Evolutionary conservation across 148 eudicot genomes (phyloP).

Genomic region (Camellia sinensis): DNA sequence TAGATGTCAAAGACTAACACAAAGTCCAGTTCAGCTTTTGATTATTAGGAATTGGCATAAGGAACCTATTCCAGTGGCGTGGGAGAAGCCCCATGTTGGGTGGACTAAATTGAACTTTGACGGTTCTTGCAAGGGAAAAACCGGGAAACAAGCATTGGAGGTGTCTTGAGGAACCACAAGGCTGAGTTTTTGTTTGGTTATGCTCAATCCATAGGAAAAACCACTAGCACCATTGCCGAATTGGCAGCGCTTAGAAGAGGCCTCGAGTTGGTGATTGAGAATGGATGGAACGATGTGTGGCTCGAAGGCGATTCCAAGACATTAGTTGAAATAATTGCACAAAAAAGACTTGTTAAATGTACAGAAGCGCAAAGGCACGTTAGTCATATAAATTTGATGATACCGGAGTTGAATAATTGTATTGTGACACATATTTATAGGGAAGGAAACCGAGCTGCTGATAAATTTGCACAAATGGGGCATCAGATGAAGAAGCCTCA

Average conservation of each 20-base stretch:
- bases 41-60: slow-evolving; percentile 43
- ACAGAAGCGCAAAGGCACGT: slow-evolving; percentile 47
- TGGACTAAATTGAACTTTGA: slow-evolving; percentile 90
- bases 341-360: slow-evolving; percentile 40
- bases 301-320: slow-evolving; percentile 86
- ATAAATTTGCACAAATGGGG: slow-evolving; percentile 73
- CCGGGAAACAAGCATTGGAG: slow-evolving; percentile 85
- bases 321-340: slow-evolving; percentile 45
- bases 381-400: slow-evolving; percentile 43
- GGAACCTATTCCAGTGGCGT: slow-evolving; percentile 55
- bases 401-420: slow-evolving; percentile 49
- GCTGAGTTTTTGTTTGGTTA: slow-evolving; percentile 77
- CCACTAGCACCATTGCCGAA: slow-evolving; percentile 67
- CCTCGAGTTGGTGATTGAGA: slow-evolving; percentile 65
- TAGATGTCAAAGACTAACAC: slow-evolving; percentile 17
- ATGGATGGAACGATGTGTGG: slow-evolving; percentile 74
- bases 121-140: slow-evolving; percentile 64
- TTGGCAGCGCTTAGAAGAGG: slow-evolving; percentile 69
- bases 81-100: slow-evolving; percentile 74
- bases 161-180: slow-evolving; percentile 68
- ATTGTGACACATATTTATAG: slow-evolving; percentile 65
- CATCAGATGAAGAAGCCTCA: slow-evolving; percentile 49
- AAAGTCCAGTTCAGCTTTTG: slow-evolving; percentile 31
- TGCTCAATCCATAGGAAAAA: slow-evolving; percentile 57
- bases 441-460: slow-evolving; percentile 80